phyloP scores from a whole-genome alignment of 345 rosid genomes.

The Lepidium africanum region DNA sequence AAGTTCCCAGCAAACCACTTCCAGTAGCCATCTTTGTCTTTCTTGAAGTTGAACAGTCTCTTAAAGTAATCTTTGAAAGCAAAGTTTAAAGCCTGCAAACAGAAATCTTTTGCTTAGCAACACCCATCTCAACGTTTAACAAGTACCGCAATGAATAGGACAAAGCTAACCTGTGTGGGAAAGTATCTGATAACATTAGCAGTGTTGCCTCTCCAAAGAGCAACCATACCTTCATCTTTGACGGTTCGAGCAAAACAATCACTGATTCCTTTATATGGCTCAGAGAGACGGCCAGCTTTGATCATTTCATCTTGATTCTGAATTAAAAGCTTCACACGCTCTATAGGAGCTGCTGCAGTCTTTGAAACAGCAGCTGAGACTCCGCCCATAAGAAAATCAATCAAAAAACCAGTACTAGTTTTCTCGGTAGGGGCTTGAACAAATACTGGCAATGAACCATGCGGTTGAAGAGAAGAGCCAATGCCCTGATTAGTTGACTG shows the following conservation, averaged over 20 bases:
- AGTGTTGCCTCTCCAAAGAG: constrained; percentile 93
- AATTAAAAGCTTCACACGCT: constrained; percentile 82
- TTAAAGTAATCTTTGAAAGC: constrained; percentile 91
- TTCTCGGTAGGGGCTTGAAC: constrained; percentile 68
- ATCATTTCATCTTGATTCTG: constrained; percentile 92
- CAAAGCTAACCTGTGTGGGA: constrained; percentile 61
- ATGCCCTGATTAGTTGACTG: constrained; percentile 22
- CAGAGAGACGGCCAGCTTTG: constrained; percentile 64
- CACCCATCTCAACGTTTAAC: neutral
- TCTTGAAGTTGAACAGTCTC: constrained; percentile 84
- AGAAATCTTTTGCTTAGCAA: neutral
- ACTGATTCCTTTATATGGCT: constrained; percentile 77
- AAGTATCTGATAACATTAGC: constrained; percentile 89
- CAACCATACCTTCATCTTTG: constrained; percentile 47
- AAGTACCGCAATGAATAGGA: neutral
- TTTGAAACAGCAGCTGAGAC: constrained; percentile 85
- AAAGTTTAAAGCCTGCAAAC: constrained; percentile 62
- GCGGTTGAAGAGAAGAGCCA: constrained; percentile 25
- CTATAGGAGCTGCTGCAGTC: constrained; percentile 84
- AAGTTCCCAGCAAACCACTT: constrained; percentile 91
- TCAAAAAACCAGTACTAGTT: constrained; percentile 61
- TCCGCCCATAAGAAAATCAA: constrained; percentile 85
- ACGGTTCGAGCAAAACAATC: constrained; percentile 67
- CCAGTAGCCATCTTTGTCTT: constrained; percentile 89
- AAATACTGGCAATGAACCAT: constrained; percentile 28